These are phyloP conservation scores for Nakazawaea populi DNA, from an alignment of 805 yeast genomes.

Conservation along the genomic window DNA sequence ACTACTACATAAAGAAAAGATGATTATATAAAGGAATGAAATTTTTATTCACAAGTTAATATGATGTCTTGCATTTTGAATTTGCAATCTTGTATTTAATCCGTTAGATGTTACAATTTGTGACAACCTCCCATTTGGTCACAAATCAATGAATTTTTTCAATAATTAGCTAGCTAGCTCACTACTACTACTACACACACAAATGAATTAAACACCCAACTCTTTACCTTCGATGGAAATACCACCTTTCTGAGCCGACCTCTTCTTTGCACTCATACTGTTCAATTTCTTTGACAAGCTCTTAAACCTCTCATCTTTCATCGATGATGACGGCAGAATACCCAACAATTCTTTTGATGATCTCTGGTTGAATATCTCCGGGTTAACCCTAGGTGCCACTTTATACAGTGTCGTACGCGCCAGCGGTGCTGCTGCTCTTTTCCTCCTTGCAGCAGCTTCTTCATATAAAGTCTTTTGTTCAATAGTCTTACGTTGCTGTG, in stretches of 20 bases:
- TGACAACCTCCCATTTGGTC: no score
- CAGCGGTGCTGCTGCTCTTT: constrained; percentile 94
- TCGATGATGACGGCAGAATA: constrained; percentile 43
- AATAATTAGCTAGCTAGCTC: no score
- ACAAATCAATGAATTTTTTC: no score
- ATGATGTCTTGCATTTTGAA: background rate
- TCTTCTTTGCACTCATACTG: constrained; percentile 41
- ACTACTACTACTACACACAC: background rate
- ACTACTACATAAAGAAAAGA: no score
- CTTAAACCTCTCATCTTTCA: constrained; percentile 75
- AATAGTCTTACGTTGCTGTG: constrained; percentile 21
- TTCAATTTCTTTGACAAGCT: constrained; percentile 60
- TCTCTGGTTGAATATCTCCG: constrained; percentile 40
- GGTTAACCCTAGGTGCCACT: constrained; percentile 78
- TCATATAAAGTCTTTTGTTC: constrained; percentile 64
- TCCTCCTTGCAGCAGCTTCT: constrained; percentile 85
- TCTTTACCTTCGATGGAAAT: constrained; percentile 77
- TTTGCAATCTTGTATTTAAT: background rate
- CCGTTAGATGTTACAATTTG: no score
- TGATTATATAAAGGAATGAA: no score
- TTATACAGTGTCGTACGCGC: constrained; percentile 84
- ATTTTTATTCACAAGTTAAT: no score
- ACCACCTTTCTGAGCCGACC: constrained; percentile 54
- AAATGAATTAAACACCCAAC: constrained; percentile 12
- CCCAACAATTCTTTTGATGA: constrained; percentile 32